Evolutionary conservation across 2,329 filamentous ascomycete species (phyloP).

Genomic region (Aspergillus versicolor): DNA sequence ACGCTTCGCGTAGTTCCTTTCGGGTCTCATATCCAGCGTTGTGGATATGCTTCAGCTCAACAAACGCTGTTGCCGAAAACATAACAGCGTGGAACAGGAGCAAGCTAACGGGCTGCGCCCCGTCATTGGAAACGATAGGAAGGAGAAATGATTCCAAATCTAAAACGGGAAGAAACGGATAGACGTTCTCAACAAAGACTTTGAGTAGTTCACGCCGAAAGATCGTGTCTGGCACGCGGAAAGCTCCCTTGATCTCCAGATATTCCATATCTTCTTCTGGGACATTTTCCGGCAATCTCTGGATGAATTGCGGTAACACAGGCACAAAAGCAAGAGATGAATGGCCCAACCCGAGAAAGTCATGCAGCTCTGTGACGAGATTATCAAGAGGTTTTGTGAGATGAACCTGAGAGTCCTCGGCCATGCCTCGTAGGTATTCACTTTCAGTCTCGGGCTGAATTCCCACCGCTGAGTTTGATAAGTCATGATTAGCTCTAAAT

Average conservation of each 20-base stretch:
- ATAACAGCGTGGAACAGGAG: constrained; percentile 13
- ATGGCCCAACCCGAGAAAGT: too few relatives aligned
- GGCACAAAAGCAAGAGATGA: too few relatives aligned
- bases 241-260: neutral
- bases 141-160: constrained; percentile 5
- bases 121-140: neutral
- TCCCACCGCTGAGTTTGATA: too few relatives aligned
- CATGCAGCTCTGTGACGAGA: too few relatives aligned
- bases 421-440: too few relatives aligned
- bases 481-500: too few relatives aligned
- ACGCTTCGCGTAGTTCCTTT: neutral
- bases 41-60: constrained; percentile 6
- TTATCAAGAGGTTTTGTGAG: too few relatives aligned
- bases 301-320: too few relatives aligned
- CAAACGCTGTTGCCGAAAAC: constrained; percentile 8
- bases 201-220: neutral
- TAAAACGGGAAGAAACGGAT: constrained; percentile 8
- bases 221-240: neutral
- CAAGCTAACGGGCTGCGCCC: neutral
- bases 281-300: too few relatives aligned
- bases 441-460: too few relatives aligned
- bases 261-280: too few relatives aligned
- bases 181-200: neutral
- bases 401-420: too few relatives aligned
- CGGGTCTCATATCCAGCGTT: constrained; percentile 7